Evolutionary conservation across 2,329 filamentous ascomycete species (phyloP), one percentile per base, ranked within the genome.

Genomic region (Xylariaceae sp.): DNA sequence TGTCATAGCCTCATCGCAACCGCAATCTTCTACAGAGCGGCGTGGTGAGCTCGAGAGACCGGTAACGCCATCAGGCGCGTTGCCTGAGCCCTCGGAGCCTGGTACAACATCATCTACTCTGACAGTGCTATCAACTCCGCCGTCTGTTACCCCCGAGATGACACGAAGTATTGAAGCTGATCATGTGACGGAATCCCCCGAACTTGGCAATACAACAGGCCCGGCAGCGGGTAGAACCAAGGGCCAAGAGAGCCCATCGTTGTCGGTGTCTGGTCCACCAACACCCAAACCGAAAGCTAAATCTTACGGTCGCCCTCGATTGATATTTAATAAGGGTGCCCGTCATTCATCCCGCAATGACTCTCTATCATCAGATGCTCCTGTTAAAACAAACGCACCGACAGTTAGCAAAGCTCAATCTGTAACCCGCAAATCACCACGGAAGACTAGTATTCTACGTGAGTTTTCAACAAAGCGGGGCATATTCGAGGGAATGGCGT

Each of bases 401-500:
- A 52, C 35, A 58, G 59, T 60, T 64, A 62, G 58, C 66, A 56
- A 54, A 54, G 35, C 40, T 11, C 58, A 51, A 27, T 4, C 48
- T 37, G 29, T 30, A 32, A 46, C 44, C n/a, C 61, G 61, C 39
- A 67, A 64, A 47, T 37, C 50, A 30, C 35, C 53, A 45, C 60
- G 56, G 53, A 54, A 67, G 60, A 60, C 64, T 27, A 55, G 52
- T 8, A 61, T 52, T 26, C 40, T 54, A 31, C 50, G 52, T 46
- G 55, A 55, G 60, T 57, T 56, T 47, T 53, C 57, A 58, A 37
- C 50, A 19, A 57, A 50, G 42, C 41, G 52, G 9, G 65, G 67
- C 0, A 57, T 95, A 0, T 96, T 97, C 64, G 73, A 80, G 1
- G 84, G 85, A 42, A 96, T 96, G 91, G 84, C 83, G 0, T 96